Conservation (phyloP, 805 yeast species). For the Candida coleopterorum region DNA sequence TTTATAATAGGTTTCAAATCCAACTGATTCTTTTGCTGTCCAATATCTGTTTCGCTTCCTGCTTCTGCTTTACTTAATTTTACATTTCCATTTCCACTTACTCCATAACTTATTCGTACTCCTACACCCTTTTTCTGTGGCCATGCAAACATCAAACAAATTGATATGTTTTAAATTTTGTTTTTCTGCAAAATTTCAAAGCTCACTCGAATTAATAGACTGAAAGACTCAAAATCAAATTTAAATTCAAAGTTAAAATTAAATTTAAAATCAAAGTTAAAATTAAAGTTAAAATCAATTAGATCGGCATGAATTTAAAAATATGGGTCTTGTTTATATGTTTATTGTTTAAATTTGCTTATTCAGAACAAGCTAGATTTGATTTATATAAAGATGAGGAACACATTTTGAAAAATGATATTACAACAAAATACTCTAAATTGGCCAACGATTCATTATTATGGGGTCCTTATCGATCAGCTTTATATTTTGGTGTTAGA, state of each 20-base stretch:
- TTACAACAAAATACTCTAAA: constrained; percentile 14
- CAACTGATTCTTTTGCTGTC: neutral
- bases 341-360: constrained; percentile 4
- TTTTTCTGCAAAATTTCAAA: neutral
- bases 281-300: too few species aligned
- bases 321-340: neutral
- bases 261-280: too few species aligned
- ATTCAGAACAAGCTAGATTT: constrained; percentile 16
- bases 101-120: constrained; percentile 39
- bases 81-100: constrained; percentile 30
- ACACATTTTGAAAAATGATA: neutral
- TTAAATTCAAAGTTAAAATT: too few species aligned
- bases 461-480: constrained; percentile 95
- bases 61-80: neutral
- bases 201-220: neutral
- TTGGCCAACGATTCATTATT: constrained; percentile 24
- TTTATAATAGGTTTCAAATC: constrained; percentile 13
- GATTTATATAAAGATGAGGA: constrained; percentile 14
- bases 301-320: neutral
- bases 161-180: neutral
- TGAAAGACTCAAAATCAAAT: too few species aligned
- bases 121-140: constrained; percentile 36
- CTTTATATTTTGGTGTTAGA: constrained; percentile 77
- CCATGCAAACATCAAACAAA: constrained; percentile 18
- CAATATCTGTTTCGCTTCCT: neutral